Evolutionary conservation across 441 rosid species (phyloP).

Genomic region (Mallotus japonicus): DNA sequence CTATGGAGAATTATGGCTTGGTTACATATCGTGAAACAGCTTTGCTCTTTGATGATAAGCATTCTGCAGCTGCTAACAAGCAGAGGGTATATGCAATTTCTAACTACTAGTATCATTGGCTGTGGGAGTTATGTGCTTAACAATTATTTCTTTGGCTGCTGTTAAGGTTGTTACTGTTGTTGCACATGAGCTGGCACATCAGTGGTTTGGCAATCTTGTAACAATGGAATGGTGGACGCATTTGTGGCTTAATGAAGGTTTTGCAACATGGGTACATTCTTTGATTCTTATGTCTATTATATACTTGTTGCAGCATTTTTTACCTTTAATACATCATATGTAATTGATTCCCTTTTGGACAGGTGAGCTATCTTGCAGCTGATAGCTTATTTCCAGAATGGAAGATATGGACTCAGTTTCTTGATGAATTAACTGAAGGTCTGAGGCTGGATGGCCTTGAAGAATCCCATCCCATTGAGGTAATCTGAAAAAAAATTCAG

Average conservation of each 20-base stretch:
- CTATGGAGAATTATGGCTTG: conserved; percentile 98
- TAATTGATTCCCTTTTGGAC: conserved; percentile 30
- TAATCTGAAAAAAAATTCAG: conserved; percentile 18
- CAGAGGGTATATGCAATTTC: conserved; percentile 58
- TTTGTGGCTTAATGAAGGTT: conserved; percentile 97
- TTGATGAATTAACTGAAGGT: conserved; percentile 80
- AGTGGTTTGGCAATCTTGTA: conserved; percentile 99
- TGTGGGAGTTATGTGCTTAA: not conserved
- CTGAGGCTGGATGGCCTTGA: conserved; percentile 88
- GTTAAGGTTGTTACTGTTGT: conserved; percentile 83
- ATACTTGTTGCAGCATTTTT: not conserved
- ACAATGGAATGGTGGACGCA: conserved; percentile 99
- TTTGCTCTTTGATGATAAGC: conserved; percentile 82
- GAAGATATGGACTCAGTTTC: conserved; percentile 98
- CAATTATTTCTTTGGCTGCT: conserved; percentile 24
- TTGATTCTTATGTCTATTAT: conserved; percentile 6
- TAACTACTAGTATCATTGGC: not conserved
- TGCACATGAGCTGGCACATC: conserved; percentile 97
- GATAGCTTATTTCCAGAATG: conserved; percentile 92
- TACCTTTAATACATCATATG: conserved; percentile 1
- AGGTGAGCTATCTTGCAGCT: conserved; percentile 95
- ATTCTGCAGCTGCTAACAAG: conserved; percentile 95
- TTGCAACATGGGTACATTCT: conserved; percentile 92
- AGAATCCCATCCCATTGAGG: conserved; percentile 99
- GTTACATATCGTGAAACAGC: conserved; percentile 91